These are phyloP conservation scores for Elasticomyces elasticus DNA, from an alignment of 495 filamentous ascomycete genomes.

Conservation along the genomic window DNA sequence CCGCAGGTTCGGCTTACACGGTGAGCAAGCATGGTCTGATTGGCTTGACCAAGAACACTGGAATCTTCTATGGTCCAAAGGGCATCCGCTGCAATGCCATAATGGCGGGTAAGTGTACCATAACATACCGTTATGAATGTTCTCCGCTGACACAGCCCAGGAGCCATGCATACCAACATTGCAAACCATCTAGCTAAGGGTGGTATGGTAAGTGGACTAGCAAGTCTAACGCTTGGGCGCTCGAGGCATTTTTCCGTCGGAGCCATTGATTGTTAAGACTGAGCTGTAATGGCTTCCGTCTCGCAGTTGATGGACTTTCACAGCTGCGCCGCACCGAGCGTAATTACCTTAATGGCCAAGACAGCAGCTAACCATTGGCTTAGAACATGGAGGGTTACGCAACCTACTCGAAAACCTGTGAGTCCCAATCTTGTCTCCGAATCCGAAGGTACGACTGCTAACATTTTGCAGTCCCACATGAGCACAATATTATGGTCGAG, in stretches of 20 bases:
- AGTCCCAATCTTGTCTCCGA: not conserved
- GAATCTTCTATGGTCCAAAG: conserved; percentile 46
- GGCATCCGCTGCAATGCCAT: conserved; percentile 49
- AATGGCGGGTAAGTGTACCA: conserved; percentile 4
- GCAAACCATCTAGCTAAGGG: not conserved
- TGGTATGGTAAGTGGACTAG: no score
- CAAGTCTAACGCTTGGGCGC: no score
- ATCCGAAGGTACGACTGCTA: not conserved
- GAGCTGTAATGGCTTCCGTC: no score
- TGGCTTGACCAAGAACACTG: conserved; percentile 55
- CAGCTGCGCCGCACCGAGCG: no score
- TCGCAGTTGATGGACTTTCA: no score
- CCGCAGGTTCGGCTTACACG: conserved; percentile 45
- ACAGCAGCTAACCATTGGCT: no score
- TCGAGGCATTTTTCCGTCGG: no score
- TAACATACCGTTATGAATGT: conserved; percentile 11
- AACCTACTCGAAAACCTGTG: conserved; percentile 6
- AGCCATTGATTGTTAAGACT: no score
- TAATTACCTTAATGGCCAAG: no score
- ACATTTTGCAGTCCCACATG: not conserved
- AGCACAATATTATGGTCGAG: conserved; percentile 2
- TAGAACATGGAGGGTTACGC: conserved; percentile 35
- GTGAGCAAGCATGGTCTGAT: conserved; percentile 45
- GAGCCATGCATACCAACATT: conserved; percentile 50
- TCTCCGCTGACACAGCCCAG: conserved; percentile 27